Conservation (phyloP, 805 yeast species). For the Hanseniaspora meyeri region DNA sequence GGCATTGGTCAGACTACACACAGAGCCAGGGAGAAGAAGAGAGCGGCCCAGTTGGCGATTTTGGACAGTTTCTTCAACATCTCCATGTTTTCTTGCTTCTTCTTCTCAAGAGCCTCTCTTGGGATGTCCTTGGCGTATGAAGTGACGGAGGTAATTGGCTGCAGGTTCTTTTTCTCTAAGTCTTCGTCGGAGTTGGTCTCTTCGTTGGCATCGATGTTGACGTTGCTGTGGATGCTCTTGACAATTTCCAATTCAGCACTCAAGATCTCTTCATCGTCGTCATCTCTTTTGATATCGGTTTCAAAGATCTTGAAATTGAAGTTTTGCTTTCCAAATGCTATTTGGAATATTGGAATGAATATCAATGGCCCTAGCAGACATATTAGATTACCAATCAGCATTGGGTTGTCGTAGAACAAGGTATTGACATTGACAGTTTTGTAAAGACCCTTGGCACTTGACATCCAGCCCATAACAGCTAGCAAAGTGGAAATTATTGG, state of each 20-base stretch:
- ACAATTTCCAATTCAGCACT: constrained; percentile 29
- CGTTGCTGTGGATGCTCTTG: neutral
- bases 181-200: constrained; percentile 17
- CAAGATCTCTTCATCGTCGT: constrained; percentile 55
- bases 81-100: constrained; percentile 38
- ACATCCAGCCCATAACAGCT: constrained; percentile 62
- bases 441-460: constrained; percentile 28
- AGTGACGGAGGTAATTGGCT: constrained; percentile 25
- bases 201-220: constrained; percentile 17
- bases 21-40: constrained; percentile 48
- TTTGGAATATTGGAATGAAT: constrained; percentile 53
- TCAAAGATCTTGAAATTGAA: constrained; percentile 62
- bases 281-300: constrained; percentile 45
- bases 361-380: constrained; percentile 64
- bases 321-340: constrained; percentile 52
- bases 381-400: constrained; percentile 80
- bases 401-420: constrained; percentile 76
- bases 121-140: constrained; percentile 25
- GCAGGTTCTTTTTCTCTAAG: constrained; percentile 19
- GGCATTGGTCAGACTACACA: constrained; percentile 88
- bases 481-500: constrained; percentile 68
- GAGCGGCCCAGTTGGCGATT: constrained; percentile 48
- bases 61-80: constrained; percentile 46
- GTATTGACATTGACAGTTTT: constrained; percentile 36
- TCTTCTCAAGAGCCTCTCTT: constrained; percentile 16